These are phyloP conservation scores for Kwoniella sp. DNA, from an alignment of 768 basidiomycete genomes.

Conservation along the genomic window DNA sequence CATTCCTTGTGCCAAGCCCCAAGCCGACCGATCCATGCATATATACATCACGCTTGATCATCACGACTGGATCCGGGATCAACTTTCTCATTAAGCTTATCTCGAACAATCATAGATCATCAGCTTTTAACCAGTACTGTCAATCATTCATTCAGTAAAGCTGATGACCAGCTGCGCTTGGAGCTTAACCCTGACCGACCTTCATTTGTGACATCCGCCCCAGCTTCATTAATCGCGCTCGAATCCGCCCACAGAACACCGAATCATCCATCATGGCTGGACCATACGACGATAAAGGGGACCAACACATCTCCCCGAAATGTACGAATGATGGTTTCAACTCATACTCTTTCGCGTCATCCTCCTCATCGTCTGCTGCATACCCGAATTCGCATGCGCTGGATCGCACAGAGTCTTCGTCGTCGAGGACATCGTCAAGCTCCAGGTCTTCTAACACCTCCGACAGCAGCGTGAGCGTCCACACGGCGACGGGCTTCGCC, in stretches of 20 bases:
- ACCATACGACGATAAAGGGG: not conserved
- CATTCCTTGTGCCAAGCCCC: not conserved
- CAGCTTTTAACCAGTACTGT: too few species aligned
- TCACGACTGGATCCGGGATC: not conserved
- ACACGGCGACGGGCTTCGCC: not conserved
- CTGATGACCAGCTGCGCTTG: too few species aligned
- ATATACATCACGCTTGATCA: not conserved
- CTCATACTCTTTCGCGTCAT: not conserved
- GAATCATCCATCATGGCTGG: not conserved
- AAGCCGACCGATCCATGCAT: not conserved
- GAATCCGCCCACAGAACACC: not conserved
- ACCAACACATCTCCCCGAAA: not conserved
- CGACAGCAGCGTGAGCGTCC: not conserved
- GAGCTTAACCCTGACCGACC: too few species aligned
- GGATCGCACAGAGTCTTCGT: not conserved
- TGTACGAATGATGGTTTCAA: not conserved
- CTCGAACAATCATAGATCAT: not conserved
- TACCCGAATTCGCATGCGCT: not conserved
- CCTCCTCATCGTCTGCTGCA: not conserved
- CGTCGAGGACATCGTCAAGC: slow-evolving; percentile 2
- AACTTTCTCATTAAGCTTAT: not conserved
- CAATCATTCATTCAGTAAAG: too few species aligned
- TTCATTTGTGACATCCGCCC: too few species aligned
- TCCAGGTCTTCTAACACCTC: slow-evolving; percentile 1
- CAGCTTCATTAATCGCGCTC: too few species aligned